Base-by-base conservation (phyloP, 2,329 filamentous ascomycete species). In the Fusarium oxysporum region DNA sequence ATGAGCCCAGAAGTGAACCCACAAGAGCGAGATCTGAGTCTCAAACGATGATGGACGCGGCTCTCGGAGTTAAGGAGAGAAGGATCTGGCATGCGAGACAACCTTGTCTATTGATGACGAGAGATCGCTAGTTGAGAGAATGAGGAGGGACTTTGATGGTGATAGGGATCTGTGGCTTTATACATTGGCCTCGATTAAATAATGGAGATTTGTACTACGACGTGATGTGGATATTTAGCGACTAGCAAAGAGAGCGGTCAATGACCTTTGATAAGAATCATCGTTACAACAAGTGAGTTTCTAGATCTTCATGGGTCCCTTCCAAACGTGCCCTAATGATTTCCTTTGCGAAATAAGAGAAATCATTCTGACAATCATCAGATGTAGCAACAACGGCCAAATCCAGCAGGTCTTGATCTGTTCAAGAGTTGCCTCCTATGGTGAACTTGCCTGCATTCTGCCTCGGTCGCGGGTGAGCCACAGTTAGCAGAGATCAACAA, bases 1-100 rank as follows among this genome's bases (percentile, higher is more conserved):
- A 80, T 25, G 80, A 80, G 43, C 77, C 79, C 75, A 68, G 78
- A 78, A 40, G 58, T 33, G 70, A 78, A 38, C 65, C 75, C 43
- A 74, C 78, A 14, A 81, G 85, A 66, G 81, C 81, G 54, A 80
- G 87, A 68, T 86, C 86, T 5, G 86, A 89, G 77, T 91, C 88
- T 10, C 84, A 89, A 77, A 85, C 82, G 56, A 85, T 90, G 80
- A 83, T 89, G 82, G 89, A 91, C 77, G 85, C 88, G 5, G 83
- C 89, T 70, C 80, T 92, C 30, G 90, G 89, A 4, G 84, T 85
- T 13, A 87, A 85, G 78, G 88, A 92, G 81, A 85, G 90, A 77
- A 84, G 89, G 70, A 88, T 91, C 38, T 92, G 91, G 90, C 89
- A 92, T 80, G 87, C 88, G 33, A 85, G 90, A 73, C 84, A 87